Evolutionary conservation across 768 basidiomycete genomes (phyloP), one percentile per base, ranked within the genome.

Genomic region (Lactarius tabidus): DNA sequence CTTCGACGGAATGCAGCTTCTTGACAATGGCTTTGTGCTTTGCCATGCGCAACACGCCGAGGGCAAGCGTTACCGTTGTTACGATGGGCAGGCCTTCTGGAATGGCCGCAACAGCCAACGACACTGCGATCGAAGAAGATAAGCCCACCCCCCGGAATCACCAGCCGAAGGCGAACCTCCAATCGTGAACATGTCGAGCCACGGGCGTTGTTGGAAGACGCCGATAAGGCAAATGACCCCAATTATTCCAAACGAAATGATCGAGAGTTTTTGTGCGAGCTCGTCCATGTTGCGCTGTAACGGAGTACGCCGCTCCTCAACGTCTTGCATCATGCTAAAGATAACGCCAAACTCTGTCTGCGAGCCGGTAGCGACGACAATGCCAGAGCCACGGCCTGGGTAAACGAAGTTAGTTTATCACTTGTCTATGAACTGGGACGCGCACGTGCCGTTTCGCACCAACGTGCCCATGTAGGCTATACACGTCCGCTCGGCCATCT

Each of bases 181-280:
- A 67, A 98, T 98, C 10, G 95, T 98, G 73, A 98, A 98, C 96
- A 98, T 98, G 55, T 96, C 95, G 14, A 98, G 78, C 95, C 94
- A 97, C 12, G 89, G 84, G 23, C 96, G 82, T 43, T 85, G 79
- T 72, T 98, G 95, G 67, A 88, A 77, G 18, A 95, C 85, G 9
- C 95, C 96, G 67, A 98, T 88, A 59, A 98, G 75, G 75, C 91
- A 92, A 57, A 98, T 98, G 39, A 97, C 74, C 6, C 95, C 95
- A 68, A 98, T 98, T 57, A 98, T 83, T n/a, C 86, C 90, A 69
- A 98, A 98, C 3, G 95, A 97, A 65, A 95, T 73, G 31, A 93
- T 78, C 1, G 95, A 96, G 2, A 98, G 83, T 67, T 91, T 91
- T 76, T 93, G 89, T 1, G 96, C 95, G 8, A 98, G 85, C 71